phyloP scores from a whole-genome alignment of 1,139 yeast species.

The Suzukiozyma palmioleophila region DNA sequence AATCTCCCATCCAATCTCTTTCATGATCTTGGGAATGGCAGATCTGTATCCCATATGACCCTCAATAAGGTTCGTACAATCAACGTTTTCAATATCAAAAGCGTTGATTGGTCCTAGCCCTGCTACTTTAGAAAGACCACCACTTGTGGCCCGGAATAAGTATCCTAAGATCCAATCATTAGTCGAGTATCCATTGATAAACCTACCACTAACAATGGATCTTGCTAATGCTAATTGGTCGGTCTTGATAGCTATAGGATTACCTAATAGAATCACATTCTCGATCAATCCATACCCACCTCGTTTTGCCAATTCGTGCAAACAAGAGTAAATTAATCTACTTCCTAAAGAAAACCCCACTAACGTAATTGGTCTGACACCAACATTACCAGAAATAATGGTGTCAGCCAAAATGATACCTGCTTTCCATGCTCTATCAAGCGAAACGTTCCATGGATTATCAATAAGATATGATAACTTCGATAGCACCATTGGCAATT shows the following conservation, averaged over 20 bases:
- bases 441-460: slow-evolving; percentile 96
- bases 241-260: slow-evolving; percentile 75
- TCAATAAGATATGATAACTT: slow-evolving; percentile 87
- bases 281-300: slow-evolving; percentile 90
- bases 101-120: slow-evolving; percentile 77
- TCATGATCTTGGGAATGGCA: slow-evolving; percentile 79
- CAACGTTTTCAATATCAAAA: slow-evolving; percentile 62
- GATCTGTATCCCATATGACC: slow-evolving; percentile 98
- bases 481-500: slow-evolving; percentile 86
- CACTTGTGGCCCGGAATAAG: slow-evolving; percentile 90
- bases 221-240: slow-evolving; percentile 80
- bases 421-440: slow-evolving; percentile 97
- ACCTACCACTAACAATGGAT: slow-evolving; percentile 85
- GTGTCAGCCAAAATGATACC: slow-evolving; percentile 92
- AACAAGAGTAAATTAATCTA: slow-evolving; percentile 84
- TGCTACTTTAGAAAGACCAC: slow-evolving; percentile 86
- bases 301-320: slow-evolving; percentile 77
- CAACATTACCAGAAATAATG: slow-evolving; percentile 77
- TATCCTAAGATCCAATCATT: slow-evolving; percentile 98
- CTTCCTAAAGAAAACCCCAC: slow-evolving; percentile 96
- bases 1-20: slow-evolving; percentile 72
- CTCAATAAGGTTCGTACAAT: slow-evolving; percentile 80
- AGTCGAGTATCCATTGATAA: slow-evolving; percentile 84
- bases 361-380: slow-evolving; percentile 86
- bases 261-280: slow-evolving; percentile 83